phyloP scores from a whole-genome alignment of 2,329 filamentous ascomycete genomes.

The Onygenales sp. region DNA sequence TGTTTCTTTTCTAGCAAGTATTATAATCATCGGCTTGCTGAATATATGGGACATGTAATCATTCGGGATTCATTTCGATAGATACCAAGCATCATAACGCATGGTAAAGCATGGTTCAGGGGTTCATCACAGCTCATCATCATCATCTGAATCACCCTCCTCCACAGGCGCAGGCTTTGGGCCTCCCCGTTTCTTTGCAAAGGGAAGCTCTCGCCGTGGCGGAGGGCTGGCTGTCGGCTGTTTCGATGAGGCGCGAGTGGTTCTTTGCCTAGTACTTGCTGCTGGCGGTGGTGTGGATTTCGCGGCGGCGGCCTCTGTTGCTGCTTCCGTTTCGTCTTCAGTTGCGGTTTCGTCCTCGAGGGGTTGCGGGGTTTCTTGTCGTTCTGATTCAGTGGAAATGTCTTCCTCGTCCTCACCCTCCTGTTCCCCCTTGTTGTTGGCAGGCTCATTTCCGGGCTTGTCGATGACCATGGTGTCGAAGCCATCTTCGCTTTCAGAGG shows the following conservation, averaged over 20 bases:
- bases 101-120: too few species aligned
- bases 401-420: conserved; percentile 8
- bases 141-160: conserved; percentile 24
- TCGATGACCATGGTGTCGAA: conserved; percentile 31
- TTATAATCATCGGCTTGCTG: too few species aligned
- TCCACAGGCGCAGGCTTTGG: conserved; percentile 4
- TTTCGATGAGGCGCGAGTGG: neutral
- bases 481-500: conserved; percentile 22
- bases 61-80: too few species aligned
- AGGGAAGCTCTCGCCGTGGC: conserved; percentile 34
- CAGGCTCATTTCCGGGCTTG: conserved; percentile 5
- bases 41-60: too few species aligned
- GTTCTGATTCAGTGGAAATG: conserved; percentile 15
- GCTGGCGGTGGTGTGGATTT: neutral
- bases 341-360: conserved; percentile 25
- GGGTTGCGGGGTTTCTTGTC: conserved; percentile 21
- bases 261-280: neutral
- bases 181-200: conserved; percentile 18
- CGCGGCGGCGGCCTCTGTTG: neutral
- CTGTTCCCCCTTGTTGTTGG: neutral
- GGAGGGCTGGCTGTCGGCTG: conserved; percentile 19
- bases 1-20: too few species aligned
- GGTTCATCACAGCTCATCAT: conserved; percentile 29
- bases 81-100: too few species aligned
- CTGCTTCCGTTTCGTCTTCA: conserved; percentile 18